phyloP scores from a whole-genome alignment of 257 asterid species.

The Nicotiana sylvestris region DNA sequence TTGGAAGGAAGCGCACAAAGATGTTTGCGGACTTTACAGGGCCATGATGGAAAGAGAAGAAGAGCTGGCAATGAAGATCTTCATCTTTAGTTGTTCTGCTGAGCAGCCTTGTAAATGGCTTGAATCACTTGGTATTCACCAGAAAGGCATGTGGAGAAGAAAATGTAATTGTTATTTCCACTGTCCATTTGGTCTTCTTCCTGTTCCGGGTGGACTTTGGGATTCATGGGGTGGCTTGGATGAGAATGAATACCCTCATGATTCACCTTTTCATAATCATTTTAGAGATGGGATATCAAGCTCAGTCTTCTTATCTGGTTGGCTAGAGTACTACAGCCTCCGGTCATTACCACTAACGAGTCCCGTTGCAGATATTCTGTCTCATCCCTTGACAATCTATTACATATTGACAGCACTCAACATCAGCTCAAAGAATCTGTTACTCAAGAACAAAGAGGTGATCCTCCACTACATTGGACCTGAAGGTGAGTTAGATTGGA shows the following conservation, averaged over 20 bases:
- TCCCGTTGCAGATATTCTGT: constrained; percentile 35
- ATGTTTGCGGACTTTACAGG: constrained; percentile 25
- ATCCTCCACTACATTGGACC: constrained; percentile 33
- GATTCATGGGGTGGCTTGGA: constrained; percentile 31
- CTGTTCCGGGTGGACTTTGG: constrained; percentile 15
- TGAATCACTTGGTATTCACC: constrained; percentile 27
- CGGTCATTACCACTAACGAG: constrained; percentile 24
- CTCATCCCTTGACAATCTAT: constrained; percentile 31
- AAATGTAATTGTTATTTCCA: constrained; percentile 25
- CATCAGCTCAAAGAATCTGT: constrained; percentile 22
- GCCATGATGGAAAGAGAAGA: constrained; percentile 40
- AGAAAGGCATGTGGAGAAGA: constrained; percentile 40
- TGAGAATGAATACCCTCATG: constrained; percentile 23
- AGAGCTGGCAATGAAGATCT: constrained; percentile 24
- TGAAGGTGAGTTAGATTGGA: constrained; percentile 37
- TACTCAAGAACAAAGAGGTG: constrained; percentile 30
- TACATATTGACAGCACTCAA: constrained; percentile 27
- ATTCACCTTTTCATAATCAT: constrained; percentile 21
- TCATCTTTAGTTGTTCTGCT: constrained; percentile 22
- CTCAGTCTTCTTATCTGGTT: constrained; percentile 24
- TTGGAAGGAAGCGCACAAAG: constrained; percentile 25
- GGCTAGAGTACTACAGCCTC: constrained; percentile 30
- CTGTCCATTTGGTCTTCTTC: constrained; percentile 26
- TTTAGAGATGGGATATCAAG: constrained; percentile 17
- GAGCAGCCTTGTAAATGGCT: constrained; percentile 37